phyloP scores from a whole-genome alignment of 306 rosid species.

The Corylus heterophylla region DNA sequence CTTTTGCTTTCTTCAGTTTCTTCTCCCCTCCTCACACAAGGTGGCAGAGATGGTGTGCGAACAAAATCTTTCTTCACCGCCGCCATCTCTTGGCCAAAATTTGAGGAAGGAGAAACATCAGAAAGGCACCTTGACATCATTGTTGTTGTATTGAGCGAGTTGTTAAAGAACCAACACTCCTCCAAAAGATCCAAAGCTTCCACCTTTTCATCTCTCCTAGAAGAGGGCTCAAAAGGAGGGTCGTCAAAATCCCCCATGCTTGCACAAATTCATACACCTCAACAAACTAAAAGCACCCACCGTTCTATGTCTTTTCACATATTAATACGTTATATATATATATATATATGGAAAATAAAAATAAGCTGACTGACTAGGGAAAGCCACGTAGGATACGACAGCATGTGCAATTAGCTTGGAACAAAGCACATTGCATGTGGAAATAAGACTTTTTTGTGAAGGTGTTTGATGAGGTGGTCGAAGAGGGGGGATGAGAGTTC shows the following conservation, averaged over 20 bases:
- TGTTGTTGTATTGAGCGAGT: constrained; percentile 52
- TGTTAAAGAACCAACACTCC: constrained; percentile 77
- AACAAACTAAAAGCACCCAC: constrained; percentile 18
- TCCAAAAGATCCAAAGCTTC: constrained; percentile 75
- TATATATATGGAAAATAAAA: not conserved
- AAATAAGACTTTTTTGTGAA: not conserved
- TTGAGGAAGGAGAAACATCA: constrained; percentile 58
- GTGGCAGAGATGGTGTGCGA: constrained; percentile 58
- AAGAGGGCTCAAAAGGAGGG: constrained; percentile 48
- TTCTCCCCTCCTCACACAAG: constrained; percentile 42
- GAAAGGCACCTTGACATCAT: constrained; percentile 60
- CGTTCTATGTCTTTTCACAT: not conserved
- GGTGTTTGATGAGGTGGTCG: constrained; percentile 21
- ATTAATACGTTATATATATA: not conserved
- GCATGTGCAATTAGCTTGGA: constrained; percentile 43
- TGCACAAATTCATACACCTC: constrained; percentile 33
- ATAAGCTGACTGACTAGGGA: constrained; percentile 27
- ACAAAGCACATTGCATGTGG: constrained; percentile 16
- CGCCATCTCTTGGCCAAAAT: constrained; percentile 25
- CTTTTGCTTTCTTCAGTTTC: constrained; percentile 27
- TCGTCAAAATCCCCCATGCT: constrained; percentile 49
- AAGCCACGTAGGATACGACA: constrained; percentile 49
- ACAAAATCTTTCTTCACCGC: constrained; percentile 37
- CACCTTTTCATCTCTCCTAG: constrained; percentile 36
- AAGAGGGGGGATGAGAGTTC: constrained; percentile 23